phyloP scores from a whole-genome alignment of 305 asterid genomes.

The Rubia tinctorum region DNA sequence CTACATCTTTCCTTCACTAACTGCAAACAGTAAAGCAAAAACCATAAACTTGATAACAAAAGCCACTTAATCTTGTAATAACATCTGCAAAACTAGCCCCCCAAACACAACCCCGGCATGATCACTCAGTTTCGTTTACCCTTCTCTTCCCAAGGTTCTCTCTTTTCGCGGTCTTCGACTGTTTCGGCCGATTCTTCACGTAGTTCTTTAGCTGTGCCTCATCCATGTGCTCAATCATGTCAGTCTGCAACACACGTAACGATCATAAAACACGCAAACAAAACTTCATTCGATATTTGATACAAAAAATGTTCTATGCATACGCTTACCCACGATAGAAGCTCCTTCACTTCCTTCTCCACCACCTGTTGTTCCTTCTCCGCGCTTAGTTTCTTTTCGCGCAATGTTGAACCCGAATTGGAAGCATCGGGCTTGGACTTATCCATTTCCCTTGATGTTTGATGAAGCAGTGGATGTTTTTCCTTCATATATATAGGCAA shows the following conservation, averaged over 20 bases:
- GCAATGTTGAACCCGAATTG: background rate
- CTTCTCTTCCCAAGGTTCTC: constrained; percentile 9
- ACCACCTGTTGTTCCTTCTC: constrained; percentile 6
- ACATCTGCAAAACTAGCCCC: background rate
- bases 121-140: constrained; percentile 9
- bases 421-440: background rate
- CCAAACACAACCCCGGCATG: background rate
- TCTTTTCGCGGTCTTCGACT: constrained; percentile 6
- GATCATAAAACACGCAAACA: background rate
- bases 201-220: constrained; percentile 15
- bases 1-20: constrained; percentile 10
- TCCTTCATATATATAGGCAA: background rate
- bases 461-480: background rate
- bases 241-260: constrained; percentile 9
- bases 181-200: constrained; percentile 17
- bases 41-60: background rate
- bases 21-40: constrained; percentile 13
- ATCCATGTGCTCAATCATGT: constrained; percentile 20
- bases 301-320: background rate
- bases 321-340: constrained; percentile 14
- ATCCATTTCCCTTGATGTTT: constrained; percentile 6
- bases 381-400: constrained; percentile 9
- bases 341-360: constrained; percentile 23
- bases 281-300: background rate
- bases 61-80: background rate